Base-by-base conservation (phyloP, 2,329 filamentous ascomycete genomes). In the Aspergillus chevalieri region DNA sequence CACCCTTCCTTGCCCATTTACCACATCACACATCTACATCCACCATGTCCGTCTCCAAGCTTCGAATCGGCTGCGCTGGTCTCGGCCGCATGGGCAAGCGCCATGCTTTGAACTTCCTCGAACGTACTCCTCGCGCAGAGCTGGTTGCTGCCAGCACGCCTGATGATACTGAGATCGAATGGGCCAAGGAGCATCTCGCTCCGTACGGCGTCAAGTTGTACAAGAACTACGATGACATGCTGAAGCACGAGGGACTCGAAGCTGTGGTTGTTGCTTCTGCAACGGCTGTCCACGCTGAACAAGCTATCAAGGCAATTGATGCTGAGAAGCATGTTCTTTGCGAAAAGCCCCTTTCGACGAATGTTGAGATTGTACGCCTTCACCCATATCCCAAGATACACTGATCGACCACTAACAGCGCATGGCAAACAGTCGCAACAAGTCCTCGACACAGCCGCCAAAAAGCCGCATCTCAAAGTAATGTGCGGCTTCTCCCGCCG, bases 401-500 rank as follows among this genome's bases (percentile, higher is more conserved):
- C 12, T 38, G 15, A 22, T 2, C 22, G 34, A 49, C 48, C 24
- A 46, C 14, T 28, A 28, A 19, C 26, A 9, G 26, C 22, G 14
- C 3, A 10, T 12, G 38, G 43, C 17, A 43, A 50, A 50, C 54
- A 83, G 80, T 82, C 78, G 46, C 77, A 83, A 70, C 69, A 75
- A 17, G 82, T 86, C 38, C 72, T 85, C 52, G 74, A 79, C 44
- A 79, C 79, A 6, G 79, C 81, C 22, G 66, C 69, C 50, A 71
- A 72, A 52, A 75, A 78, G 46, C 81, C 82, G 1, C 63, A 83
- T 46, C 74, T 83, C 17, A 86, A 85, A 65, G 81, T 86, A 48
- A 79, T 86, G 73, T 83, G 80, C 57, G 82, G 81, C 6, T 84
- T 84, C 72, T 83, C 79, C 4, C 78, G 82, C 26, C 79, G 82